A percentile compares a stretch with the other conserved stretches of the same genome.
Evolutionary conservation across 1,284 basidiomycete species (phyloP).

Genomic region (Coniophora puteana): DNA sequence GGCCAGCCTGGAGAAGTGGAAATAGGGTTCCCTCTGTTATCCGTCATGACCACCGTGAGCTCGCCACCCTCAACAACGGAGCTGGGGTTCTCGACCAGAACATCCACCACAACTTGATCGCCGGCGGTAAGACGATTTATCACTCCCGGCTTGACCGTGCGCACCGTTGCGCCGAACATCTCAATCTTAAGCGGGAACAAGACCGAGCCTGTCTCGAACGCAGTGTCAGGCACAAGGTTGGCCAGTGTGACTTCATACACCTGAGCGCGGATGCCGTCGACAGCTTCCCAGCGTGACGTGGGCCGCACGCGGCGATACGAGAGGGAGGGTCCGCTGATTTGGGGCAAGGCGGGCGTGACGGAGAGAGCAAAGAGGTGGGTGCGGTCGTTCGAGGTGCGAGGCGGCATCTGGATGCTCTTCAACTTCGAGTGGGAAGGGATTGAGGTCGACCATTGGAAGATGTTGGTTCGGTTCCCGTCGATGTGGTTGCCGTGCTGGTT

Average conservation of each 20-base stretch:
- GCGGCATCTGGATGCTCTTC: slow-evolving; percentile 37
- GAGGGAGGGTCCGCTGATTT: slow-evolving; percentile 23
- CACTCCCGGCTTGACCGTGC: slow-evolving; percentile 32
- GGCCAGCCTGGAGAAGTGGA: slow-evolving; percentile 33
- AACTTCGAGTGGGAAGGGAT: slow-evolving; percentile 36
- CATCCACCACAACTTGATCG: slow-evolving; percentile 42
- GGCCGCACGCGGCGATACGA: slow-evolving; percentile 38
- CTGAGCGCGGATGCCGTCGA: slow-evolving; percentile 32
- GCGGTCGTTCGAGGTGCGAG: slow-evolving; percentile 23
- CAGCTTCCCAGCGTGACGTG: slow-evolving; percentile 39
- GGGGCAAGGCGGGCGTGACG: slow-evolving; percentile 29
- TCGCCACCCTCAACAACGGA: slow-evolving; percentile 21
- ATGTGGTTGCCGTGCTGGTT: slow-evolving; percentile 26
- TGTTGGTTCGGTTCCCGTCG: slow-evolving; percentile 37
- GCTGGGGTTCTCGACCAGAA: slow-evolving; percentile 29
- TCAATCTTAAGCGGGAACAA: slow-evolving; percentile 27
- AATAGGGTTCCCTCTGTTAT: slow-evolving; percentile 28
- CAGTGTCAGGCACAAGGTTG: slow-evolving; percentile 39
- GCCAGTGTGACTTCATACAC: slow-evolving; percentile 43
- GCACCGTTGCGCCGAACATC: slow-evolving; percentile 33
- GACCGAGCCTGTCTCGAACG: slow-evolving; percentile 28
- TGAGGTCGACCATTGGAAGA: slow-evolving; percentile 42
- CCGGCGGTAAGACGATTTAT: slow-evolving; percentile 40
- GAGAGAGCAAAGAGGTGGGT: slow-evolving; percentile 46
- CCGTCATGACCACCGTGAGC: slow-evolving; percentile 32